Base-by-base conservation (phyloP, 176 grass and related monocot species). In the Poa annua region DNA sequence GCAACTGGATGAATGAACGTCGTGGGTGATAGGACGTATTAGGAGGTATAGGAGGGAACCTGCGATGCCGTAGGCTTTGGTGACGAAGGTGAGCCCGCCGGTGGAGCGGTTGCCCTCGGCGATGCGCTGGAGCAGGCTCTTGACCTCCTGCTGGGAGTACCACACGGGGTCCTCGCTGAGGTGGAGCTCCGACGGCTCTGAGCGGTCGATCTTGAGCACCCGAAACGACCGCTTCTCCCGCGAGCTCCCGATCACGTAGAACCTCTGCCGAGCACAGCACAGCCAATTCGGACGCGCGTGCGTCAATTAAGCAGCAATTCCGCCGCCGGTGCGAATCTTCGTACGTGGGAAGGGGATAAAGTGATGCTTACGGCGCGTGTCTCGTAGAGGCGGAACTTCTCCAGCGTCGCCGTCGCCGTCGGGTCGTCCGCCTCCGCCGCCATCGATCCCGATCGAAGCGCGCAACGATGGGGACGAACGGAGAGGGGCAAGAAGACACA, bases 181-280 rank as follows among this genome's bases (percentile, higher is more conserved):
- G 90, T 82, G 88, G 56, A 98, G 92, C 78, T 95, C 96, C 12
- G 92, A 89, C 6, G 85, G 83, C 87, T 98, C 96, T 51, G 82
- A 93, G 66, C 96, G 90, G 86, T 95, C 96, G 80, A 98, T 98
- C 87, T 98, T 98, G 45, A 98, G 92, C 87, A 98, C 96, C 80
- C 89, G 89, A 83, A 93, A 98, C 89, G 88, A 90, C 22, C 91
- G 91, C 91, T 89, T 98, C 67, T 87, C 87, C 65, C 93, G 87
- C 86, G 94, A 94, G 84, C 89, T 90, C 66, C 96, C 96, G 66
- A 98, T 93, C 83, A 98, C 69, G 83, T 93, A 98, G 94, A 91
- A 98, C 81, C 96, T 91, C 96, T 98, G 81, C 53, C 0, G 25
- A 29, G 4, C 29, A 50, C 25, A 29, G 4, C 29, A 50, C 25